Evolutionary conservation across 345 rosid species (phyloP).

Genomic region (Ceriops tagal): DNA sequence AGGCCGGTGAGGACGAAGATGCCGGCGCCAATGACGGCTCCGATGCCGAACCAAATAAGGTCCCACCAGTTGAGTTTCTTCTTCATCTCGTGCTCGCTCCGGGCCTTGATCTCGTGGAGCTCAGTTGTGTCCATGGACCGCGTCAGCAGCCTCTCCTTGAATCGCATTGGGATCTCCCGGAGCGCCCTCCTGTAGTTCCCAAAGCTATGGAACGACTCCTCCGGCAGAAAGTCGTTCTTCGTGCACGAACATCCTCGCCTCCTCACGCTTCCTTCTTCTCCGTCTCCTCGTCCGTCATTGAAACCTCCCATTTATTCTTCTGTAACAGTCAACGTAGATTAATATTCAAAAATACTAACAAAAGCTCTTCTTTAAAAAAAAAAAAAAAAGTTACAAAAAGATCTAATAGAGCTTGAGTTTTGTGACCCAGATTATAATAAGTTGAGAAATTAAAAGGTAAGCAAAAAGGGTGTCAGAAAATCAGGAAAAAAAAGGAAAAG

Average conservation of each 20-base stretch:
- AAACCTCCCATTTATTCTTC: background rate
- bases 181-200: constrained; percentile 59
- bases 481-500: too few relatives aligned
- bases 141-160: constrained; percentile 54
- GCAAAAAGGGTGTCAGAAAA: too few relatives aligned
- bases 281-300: constrained; percentile 1
- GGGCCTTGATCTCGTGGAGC: constrained; percentile 71
- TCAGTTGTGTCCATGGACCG: constrained; percentile 71
- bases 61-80: constrained; percentile 89
- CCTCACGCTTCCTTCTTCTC: constrained; percentile 36
- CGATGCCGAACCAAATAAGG: constrained; percentile 91
- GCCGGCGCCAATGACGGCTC: constrained; percentile 86
- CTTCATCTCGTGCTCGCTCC: constrained; percentile 86
- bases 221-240: constrained; percentile 74
- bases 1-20: constrained; percentile 87
- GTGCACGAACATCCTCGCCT: constrained; percentile 70
- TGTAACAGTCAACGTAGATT: background rate
- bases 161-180: constrained; percentile 51
- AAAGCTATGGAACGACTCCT: constrained; percentile 68
- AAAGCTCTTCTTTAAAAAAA: too few relatives aligned
- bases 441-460: too few relatives aligned
- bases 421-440: too few relatives aligned
- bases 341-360: background rate
- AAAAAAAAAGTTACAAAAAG: too few relatives aligned
- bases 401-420: too few relatives aligned